A percentile compares a stretch with the other conserved stretches of the same genome.
phyloP scores from a whole-genome alignment of 2,329 filamentous ascomycete genomes.

The Colletotrichum navitas region DNA sequence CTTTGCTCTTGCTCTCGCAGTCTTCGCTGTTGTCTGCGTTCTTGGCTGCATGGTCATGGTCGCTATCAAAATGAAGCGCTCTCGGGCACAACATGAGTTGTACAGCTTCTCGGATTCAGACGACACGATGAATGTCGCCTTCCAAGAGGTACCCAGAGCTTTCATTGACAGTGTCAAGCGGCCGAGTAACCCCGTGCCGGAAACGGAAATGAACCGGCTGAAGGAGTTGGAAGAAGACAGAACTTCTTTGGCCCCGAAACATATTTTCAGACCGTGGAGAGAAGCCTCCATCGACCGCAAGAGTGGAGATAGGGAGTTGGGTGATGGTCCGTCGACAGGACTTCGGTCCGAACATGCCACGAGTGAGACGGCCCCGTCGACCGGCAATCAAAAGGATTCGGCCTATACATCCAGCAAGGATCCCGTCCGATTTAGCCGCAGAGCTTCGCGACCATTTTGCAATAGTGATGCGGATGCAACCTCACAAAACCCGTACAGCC shows the following conservation, averaged over 20 bases:
- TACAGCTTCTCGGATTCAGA: slow-evolving; percentile 35
- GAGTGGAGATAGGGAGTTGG: slow-evolving; percentile 19
- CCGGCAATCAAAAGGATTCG: background rate
- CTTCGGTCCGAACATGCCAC: slow-evolving; percentile 27
- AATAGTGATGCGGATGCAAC: background rate
- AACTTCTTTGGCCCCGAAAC: slow-evolving; percentile 24
- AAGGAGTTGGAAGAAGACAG: slow-evolving; percentile 43
- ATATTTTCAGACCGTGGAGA: slow-evolving; percentile 10
- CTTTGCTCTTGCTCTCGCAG: slow-evolving; percentile 49
- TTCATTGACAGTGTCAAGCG: slow-evolving; percentile 47
- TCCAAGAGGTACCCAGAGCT: slow-evolving; percentile 8
- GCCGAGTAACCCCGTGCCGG: slow-evolving; percentile 46
- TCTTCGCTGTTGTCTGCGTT: slow-evolving; percentile 51
- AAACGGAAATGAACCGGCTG: slow-evolving; percentile 46
- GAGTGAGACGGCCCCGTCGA: background rate
- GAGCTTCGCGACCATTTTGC: background rate
- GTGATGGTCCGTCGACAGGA: slow-evolving; percentile 30
- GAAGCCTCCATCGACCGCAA: background rate
- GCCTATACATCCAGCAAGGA: background rate
- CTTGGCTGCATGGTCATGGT: slow-evolving; percentile 51
- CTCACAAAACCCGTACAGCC: background rate
- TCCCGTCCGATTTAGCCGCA: background rate
- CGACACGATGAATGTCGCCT: background rate
- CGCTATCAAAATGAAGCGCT: slow-evolving; percentile 4
- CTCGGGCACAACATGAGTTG: slow-evolving; percentile 31